These are phyloP conservation scores for Pseudopithomyces maydicus DNA, from an alignment of 2,329 filamentous ascomycete species.

Conservation along the genomic window DNA sequence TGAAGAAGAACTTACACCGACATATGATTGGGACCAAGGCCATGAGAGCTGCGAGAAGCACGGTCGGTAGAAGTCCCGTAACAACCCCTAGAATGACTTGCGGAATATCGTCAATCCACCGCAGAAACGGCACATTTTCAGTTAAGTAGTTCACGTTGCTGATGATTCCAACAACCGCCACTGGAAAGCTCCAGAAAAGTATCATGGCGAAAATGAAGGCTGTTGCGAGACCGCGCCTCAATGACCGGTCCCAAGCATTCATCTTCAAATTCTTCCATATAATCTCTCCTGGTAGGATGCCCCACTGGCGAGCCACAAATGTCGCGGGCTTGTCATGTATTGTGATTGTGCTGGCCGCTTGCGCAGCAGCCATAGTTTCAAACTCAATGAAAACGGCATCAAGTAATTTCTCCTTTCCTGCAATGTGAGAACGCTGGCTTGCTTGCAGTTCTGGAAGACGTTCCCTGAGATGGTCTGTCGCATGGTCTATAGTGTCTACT, in stretches of 20 bases:
- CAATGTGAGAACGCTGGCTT: slow-evolving; percentile 4
- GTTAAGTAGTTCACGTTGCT: slow-evolving; percentile 8
- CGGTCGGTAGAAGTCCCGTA: slow-evolving; percentile 50
- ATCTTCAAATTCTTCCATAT: slow-evolving; percentile 8
- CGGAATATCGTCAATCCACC: slow-evolving; percentile 50
- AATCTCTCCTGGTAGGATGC: slow-evolving; percentile 1
- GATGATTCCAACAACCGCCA: slow-evolving; percentile 3
- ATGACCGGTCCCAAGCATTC: slow-evolving; percentile 3
- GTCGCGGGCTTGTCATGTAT: slow-evolving; percentile 4
- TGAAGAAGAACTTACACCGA: slow-evolving; percentile 24
- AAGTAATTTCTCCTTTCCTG: slow-evolving; percentile 3
- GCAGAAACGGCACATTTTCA: slow-evolving; percentile 3
- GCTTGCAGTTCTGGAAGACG: background rate
- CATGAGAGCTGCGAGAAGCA: slow-evolving; percentile 51
- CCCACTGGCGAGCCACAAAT: slow-evolving; percentile 1
- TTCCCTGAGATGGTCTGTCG: background rate
- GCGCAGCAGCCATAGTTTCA: slow-evolving; percentile 3
- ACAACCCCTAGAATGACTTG: slow-evolving; percentile 48
- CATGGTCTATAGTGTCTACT: slow-evolving; percentile 2
- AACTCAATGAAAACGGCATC: slow-evolving; percentile 5
- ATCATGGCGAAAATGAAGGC: slow-evolving; percentile 3
- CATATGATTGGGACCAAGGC: slow-evolving; percentile 50
- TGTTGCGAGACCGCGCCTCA: background rate
- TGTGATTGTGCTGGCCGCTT: background rate
- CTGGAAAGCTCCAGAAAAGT: slow-evolving; percentile 5